Percentiles rank a stretch among this genome's conserved stretches.
phyloP scores from a whole-genome alignment of 2,329 filamentous ascomycete species.

The Aspergillus awamori region DNA sequence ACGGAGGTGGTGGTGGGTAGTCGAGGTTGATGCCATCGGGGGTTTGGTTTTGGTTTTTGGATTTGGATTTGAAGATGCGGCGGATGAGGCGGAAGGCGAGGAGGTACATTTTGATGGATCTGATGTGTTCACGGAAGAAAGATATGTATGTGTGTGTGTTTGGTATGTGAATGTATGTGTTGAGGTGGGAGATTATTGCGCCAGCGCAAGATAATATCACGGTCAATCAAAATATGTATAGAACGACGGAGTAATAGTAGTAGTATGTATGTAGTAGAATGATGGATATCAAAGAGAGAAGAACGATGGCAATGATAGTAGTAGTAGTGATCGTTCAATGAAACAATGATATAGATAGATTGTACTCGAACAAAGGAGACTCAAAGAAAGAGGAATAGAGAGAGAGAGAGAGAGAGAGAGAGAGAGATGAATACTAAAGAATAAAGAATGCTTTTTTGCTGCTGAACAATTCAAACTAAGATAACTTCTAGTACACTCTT shows the following conservation, averaged over 20 bases:
- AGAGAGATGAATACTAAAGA: not conserved
- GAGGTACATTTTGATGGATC: not conserved
- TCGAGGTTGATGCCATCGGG: slow-evolving; percentile 19
- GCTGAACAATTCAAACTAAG: not conserved
- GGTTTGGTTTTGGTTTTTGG: slow-evolving; percentile 26
- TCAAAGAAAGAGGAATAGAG: not conserved
- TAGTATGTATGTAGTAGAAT: not conserved
- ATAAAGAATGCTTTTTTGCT: slow-evolving; percentile 4
- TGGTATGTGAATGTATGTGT: not conserved
- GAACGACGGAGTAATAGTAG: too few species aligned
- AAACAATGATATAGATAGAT: too few species aligned
- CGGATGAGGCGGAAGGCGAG: slow-evolving; percentile 30
- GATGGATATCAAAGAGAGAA: not conserved
- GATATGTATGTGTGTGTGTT: too few species aligned
- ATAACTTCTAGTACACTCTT: not conserved
- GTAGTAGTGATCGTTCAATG: not conserved
- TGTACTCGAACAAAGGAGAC: slow-evolving; percentile 6
- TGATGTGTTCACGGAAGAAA: not conserved
- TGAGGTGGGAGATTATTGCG: not conserved
- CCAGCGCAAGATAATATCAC: too few species aligned
- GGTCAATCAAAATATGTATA: not conserved
- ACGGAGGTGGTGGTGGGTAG: slow-evolving; percentile 18
- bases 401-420: too few species aligned
- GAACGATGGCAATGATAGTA: not conserved
- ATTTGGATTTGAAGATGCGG: slow-evolving; percentile 32